A percentile compares a stretch with the other conserved stretches of the same genome.
These are phyloP conservation scores for Aspergillus sclerotioniger DNA, from an alignment of 495 filamentous ascomycete species.

Conservation along the genomic window DNA sequence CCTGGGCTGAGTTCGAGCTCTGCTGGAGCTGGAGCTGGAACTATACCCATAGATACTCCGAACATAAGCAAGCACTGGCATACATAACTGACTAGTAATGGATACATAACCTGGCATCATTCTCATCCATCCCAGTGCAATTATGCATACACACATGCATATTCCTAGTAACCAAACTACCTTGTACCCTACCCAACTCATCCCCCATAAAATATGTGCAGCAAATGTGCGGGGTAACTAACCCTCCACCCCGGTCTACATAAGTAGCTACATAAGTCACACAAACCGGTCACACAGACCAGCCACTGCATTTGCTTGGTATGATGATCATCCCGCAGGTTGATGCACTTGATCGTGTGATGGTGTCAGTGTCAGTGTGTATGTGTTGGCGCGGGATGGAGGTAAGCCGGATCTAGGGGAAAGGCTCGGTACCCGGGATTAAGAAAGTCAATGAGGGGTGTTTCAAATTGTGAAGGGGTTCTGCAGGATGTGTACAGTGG, in stretches of 20 bases:
- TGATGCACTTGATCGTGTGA: constrained; percentile 8
- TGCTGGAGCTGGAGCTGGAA: background rate
- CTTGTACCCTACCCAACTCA: background rate
- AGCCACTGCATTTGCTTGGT: background rate
- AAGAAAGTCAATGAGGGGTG: no score
- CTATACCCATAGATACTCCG: background rate
- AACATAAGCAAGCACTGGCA: background rate
- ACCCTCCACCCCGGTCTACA: no score
- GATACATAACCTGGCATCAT: no score
- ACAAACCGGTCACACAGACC: no score
- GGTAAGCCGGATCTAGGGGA: no score
- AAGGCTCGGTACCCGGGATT: no score
- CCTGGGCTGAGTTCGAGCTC: no score
- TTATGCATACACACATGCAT: background rate
- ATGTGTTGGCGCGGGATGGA: background rate
- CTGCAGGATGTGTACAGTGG: no score
- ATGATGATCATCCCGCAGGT: background rate
- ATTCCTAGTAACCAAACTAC: background rate
- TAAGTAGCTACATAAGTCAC: no score
- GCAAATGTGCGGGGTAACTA: no score
- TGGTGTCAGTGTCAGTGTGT: background rate
- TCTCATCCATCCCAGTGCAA: background rate
- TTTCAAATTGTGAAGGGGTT: no score
- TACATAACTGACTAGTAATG: background rate
- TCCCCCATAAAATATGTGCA: no score